Evolutionary conservation across 108 stramenopile genomes (phyloP).

Genomic region (Cylindrotheca fusiformis): DNA sequence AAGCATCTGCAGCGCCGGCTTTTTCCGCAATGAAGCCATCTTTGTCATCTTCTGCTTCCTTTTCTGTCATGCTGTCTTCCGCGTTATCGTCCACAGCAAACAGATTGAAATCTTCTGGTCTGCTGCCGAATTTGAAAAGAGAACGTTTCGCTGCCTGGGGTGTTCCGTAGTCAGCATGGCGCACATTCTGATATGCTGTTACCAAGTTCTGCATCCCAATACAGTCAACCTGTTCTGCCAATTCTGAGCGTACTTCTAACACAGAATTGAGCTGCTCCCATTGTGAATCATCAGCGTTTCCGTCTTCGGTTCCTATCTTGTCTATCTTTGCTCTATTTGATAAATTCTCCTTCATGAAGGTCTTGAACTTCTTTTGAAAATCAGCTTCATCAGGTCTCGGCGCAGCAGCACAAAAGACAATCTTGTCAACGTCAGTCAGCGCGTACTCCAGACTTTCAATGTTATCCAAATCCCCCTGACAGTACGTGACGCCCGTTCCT

Average conservation of each 20-base stretch:
- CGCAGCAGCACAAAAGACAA: slow-evolving; percentile 76
- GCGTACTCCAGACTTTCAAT: slow-evolving; percentile 89
- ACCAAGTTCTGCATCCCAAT: slow-evolving; percentile 83
- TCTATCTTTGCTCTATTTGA: not conserved
- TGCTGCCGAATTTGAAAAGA: slow-evolving; percentile 77
- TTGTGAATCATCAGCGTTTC: slow-evolving; percentile 17
- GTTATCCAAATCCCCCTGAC: slow-evolving; percentile 84
- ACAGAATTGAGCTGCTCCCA: slow-evolving; percentile 48
- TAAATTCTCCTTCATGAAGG: slow-evolving; percentile 34
- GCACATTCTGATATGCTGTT: slow-evolving; percentile 84
- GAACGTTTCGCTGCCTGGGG: slow-evolving; percentile 86
- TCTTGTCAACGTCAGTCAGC: slow-evolving; percentile 90
- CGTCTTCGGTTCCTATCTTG: not conserved
- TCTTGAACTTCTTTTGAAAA: slow-evolving; percentile 44
- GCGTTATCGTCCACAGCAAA: slow-evolving; percentile 62
- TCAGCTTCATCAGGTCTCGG: slow-evolving; percentile 50
- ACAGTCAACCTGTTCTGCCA: slow-evolving; percentile 69
- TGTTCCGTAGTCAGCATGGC: slow-evolving; percentile 85
- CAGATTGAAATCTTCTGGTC: slow-evolving; percentile 65
- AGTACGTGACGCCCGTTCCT: slow-evolving; percentile 88
- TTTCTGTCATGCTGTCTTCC: slow-evolving; percentile 7
- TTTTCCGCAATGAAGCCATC: slow-evolving; percentile 9
- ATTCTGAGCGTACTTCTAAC: slow-evolving; percentile 38
- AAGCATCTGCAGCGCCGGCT: not conserved
- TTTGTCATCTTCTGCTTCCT: slow-evolving; percentile 12